A percentile compares a stretch with the other conserved stretches of the same genome.
These are phyloP conservation scores for Rugonectria rugulosa DNA, from an alignment of 2,329 filamentous ascomycete species.

Conservation along the genomic window DNA sequence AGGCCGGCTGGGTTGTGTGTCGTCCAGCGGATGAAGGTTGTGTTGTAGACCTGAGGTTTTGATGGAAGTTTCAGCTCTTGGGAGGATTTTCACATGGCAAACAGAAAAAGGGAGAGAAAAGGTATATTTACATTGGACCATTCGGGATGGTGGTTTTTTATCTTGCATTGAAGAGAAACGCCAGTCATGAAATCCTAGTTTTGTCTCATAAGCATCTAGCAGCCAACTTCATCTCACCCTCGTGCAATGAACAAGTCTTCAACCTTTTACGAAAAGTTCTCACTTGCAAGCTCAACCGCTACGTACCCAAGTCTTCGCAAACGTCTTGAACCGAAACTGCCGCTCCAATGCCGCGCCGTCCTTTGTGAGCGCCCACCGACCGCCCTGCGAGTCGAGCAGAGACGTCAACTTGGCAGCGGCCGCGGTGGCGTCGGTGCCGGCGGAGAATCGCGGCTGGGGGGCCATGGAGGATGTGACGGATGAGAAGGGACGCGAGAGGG, in stretches of 20 bases:
- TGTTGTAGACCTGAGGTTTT: constrained; percentile 70
- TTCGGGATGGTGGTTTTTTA: constrained; percentile 76
- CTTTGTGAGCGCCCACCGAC: constrained; percentile 59
- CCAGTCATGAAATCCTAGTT: constrained; percentile 80
- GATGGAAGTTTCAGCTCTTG: constrained; percentile 5
- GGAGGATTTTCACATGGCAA: background rate
- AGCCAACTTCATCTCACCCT: background rate
- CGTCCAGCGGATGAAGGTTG: constrained; percentile 75
- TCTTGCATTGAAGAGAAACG: constrained; percentile 71
- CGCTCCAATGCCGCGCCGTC: constrained; percentile 65
- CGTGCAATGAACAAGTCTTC: background rate
- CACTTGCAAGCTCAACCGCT: too few relatives aligned
- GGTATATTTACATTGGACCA: constrained; percentile 71
- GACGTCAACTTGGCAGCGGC: constrained; percentile 46
- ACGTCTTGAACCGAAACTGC: constrained; percentile 69
- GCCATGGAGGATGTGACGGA: constrained; percentile 34
- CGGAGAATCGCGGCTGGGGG: constrained; percentile 50
- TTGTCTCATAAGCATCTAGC: constrained; percentile 4
- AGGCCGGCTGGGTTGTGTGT: constrained; percentile 73
- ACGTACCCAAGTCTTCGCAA: constrained; percentile 70
- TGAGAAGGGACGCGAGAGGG: constrained; percentile 22
- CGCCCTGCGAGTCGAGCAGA: constrained; percentile 50
- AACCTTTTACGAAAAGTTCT: too few relatives aligned
- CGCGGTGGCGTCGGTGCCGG: constrained; percentile 52
- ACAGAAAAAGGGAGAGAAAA: background rate